Conservation (phyloP, 2,329 filamentous ascomycete genomes). For the Ceratocystis alfenasii region DNA sequence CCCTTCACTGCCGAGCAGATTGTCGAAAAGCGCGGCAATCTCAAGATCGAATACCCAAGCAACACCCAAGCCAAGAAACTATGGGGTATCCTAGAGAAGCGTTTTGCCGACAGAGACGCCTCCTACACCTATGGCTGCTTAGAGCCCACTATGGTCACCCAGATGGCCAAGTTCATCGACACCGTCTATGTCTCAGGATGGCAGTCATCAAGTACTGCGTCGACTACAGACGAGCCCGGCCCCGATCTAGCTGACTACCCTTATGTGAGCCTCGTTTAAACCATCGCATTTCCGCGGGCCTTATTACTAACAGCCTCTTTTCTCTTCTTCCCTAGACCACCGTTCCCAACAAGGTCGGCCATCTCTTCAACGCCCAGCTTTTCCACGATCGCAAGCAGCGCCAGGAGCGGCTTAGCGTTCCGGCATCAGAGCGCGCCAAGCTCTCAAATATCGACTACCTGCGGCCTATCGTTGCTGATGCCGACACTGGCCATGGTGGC, state of each 20-base stretch:
- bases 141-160: constrained; percentile 95
- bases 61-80: constrained; percentile 87
- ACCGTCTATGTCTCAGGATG: constrained; percentile 98
- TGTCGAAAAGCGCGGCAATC: constrained; percentile 81
- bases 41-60: constrained; percentile 85
- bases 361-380: constrained; percentile 95
- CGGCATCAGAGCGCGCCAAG: constrained; percentile 58
- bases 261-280: constrained; percentile 45
- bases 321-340: constrained; percentile 53
- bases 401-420: constrained; percentile 73
- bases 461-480: constrained; percentile 89
- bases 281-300: neutral
- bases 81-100: constrained; percentile 75
- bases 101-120: constrained; percentile 63
- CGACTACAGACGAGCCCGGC: constrained; percentile 85
- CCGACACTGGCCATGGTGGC: constrained; percentile 92
- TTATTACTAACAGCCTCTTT: constrained; percentile 2
- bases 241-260: constrained; percentile 98
- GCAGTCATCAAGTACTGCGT: constrained; percentile 96
- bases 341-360: constrained; percentile 94
- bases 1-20: constrained; percentile 96
- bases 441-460: constrained; percentile 83
- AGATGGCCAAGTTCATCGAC: constrained; percentile 98
- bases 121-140: constrained; percentile 96
- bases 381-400: constrained; percentile 99